Conservation (phyloP, 345 rosid genomes). For the Lepidium aucheri region DNA sequence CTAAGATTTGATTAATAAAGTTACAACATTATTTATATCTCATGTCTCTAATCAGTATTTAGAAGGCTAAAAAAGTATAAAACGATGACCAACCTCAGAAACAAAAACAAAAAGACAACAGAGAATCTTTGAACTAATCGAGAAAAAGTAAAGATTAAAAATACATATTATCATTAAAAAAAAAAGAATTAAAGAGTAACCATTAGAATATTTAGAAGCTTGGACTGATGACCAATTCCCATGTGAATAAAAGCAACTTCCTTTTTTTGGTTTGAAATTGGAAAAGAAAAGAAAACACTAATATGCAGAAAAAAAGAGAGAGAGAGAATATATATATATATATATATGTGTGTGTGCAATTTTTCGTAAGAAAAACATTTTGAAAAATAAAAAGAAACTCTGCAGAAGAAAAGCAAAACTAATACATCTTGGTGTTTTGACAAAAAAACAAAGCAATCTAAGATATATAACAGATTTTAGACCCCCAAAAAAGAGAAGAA, state of each 20-base stretch:
- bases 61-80: not conserved
- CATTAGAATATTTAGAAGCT: conserved; percentile 17
- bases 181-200: conserved; percentile 3
- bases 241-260: not conserved
- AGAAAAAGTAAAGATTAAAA: conserved; percentile 23
- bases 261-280: not conserved
- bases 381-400: not conserved
- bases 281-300: not conserved
- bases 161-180: too few species aligned
- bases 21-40: conserved; percentile 1
- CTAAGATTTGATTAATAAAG: conserved; percentile 3
- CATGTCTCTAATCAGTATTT: conserved; percentile 2
- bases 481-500: not conserved
- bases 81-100: not conserved
- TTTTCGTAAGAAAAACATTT: not conserved
- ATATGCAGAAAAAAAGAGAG: not conserved
- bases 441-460: not conserved
- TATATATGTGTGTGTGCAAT: not conserved
- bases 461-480: not conserved
- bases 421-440: not conserved
- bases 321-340: not conserved
- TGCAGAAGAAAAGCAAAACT: not conserved
- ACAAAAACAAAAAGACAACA: conserved; percentile 19
- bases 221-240: conserved; percentile 5
- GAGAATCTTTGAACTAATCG: conserved; percentile 28